phyloP scores from a whole-genome alignment of 164 flowering plant genomes.

The Vitis rupestris region DNA sequence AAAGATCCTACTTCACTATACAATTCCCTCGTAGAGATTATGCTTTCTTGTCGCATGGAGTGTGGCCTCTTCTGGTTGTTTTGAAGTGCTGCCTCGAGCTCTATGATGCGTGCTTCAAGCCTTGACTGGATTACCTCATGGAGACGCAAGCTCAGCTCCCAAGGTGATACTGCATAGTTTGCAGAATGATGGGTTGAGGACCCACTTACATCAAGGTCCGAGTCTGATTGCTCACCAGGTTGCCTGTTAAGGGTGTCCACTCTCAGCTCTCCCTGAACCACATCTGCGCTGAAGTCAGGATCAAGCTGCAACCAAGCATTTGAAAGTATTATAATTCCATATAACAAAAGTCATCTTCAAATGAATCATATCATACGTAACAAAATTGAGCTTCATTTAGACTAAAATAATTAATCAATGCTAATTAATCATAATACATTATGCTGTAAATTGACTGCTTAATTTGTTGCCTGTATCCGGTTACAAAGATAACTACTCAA shows the following conservation, averaged over 20 bases:
- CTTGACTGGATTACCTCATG: conserved; percentile 70
- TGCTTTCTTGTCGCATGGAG: conserved; percentile 26
- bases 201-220: conserved; percentile 16
- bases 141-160: conserved; percentile 63
- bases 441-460: no score
- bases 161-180: conserved; percentile 57
- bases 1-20: conserved; percentile 27
- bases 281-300: conserved; percentile 11
- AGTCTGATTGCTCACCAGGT: conserved; percentile 5
- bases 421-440: no score
- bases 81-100: conserved; percentile 63
- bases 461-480: no score
- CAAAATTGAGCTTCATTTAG: background rate
- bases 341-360: background rate
- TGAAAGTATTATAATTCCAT: background rate
- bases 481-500: no score
- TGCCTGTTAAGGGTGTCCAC: conserved; percentile 4
- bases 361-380: background rate
- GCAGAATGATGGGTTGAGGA: conserved; percentile 16
- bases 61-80: conserved; percentile 39
- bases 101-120: conserved; percentile 59
- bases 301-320: conserved; percentile 14
- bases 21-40: conserved; percentile 16
- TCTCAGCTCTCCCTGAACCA: conserved; percentile 19
- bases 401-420: no score